A percentile compares a stretch with the other conserved stretches of the same genome.
Evolutionary conservation across 768 basidiomycete species (phyloP).

Genomic region (Symmetrospora coprosmae): DNA sequence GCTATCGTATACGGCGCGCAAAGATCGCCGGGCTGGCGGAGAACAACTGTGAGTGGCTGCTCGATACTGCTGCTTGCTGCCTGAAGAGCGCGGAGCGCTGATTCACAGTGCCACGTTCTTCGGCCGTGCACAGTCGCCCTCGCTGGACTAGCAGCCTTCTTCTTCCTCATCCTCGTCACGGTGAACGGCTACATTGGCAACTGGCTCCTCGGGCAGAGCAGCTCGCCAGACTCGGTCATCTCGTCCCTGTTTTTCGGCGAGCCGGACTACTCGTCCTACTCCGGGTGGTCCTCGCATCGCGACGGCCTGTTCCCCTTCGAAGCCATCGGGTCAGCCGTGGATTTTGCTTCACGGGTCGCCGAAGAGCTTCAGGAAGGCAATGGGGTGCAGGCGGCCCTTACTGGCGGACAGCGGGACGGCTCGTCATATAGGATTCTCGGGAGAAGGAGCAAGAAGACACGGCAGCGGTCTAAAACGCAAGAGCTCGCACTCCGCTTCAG

Average conservation of each 20-base stretch:
- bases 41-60: slow-evolving; percentile 8
- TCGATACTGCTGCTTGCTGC: too few species aligned
- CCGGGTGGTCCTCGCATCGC: background rate
- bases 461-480: background rate
- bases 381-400: too few species aligned
- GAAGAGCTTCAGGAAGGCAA: too few species aligned
- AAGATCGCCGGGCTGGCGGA: slow-evolving; percentile 17
- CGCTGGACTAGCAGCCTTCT: background rate
- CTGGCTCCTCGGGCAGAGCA: background rate
- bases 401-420: too few species aligned
- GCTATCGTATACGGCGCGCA: slow-evolving; percentile 8
- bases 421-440: slow-evolving; percentile 12
- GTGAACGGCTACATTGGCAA: slow-evolving; percentile 16
- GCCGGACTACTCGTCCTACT: background rate
- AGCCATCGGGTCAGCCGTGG: slow-evolving; percentile 18
- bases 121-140: background rate
- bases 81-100: too few species aligned
- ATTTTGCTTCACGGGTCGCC: slow-evolving; percentile 4
- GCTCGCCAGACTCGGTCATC: background rate
- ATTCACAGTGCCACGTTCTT: too few species aligned
- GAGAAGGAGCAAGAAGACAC: background rate
- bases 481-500: background rate
- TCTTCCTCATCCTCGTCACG: slow-evolving; percentile 11
- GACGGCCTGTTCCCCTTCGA: background rate
- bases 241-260: slow-evolving; percentile 1